Evolutionary conservation across 208 protist species (phyloP).

Genomic region (Leishmania amazonensis): DNA sequence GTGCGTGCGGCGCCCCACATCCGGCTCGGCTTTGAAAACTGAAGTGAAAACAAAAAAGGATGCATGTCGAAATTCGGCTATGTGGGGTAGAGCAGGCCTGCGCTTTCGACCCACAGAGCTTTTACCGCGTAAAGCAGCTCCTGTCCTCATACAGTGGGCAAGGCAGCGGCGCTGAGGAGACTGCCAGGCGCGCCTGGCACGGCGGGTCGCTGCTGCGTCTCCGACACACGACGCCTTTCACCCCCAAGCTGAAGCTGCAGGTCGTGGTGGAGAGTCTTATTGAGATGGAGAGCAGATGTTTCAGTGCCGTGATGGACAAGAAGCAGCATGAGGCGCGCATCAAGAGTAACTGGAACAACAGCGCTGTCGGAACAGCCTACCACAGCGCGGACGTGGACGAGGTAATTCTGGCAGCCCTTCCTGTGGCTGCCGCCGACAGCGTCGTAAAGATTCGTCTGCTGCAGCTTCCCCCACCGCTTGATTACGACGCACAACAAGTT

Average conservation of each 20-base stretch:
- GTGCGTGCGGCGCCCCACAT: background rate
- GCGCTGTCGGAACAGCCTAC: conserved; percentile 68
- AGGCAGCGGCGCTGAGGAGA: conserved; percentile 1
- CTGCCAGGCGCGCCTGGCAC: conserved; percentile 6
- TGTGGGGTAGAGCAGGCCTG: conserved; percentile 55
- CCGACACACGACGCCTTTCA: conserved; percentile 7
- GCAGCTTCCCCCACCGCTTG: conserved; percentile 62
- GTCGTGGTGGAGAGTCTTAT: conserved; percentile 76
- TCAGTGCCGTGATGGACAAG: conserved; percentile 28
- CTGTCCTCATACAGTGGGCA: conserved; percentile 15
- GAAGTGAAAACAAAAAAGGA: conserved; percentile 8
- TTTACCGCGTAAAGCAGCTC: conserved; percentile 80
- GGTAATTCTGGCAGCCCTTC: conserved; percentile 71
- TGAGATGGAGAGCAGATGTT: conserved; percentile 59
- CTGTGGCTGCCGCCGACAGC: conserved; percentile 50
- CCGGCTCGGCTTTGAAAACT: background rate
- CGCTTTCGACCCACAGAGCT: conserved; percentile 74
- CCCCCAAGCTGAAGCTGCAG: conserved; percentile 60
- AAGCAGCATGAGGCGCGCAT: conserved; percentile 58
- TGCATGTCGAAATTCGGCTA: conserved; percentile 84
- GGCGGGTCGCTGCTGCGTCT: conserved; percentile 20
- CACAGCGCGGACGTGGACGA: conserved; percentile 43
- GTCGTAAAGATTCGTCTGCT: conserved; percentile 83
- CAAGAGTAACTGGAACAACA: conserved; percentile 64
- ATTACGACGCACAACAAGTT: conserved; percentile 30